Percentiles rank a stretch among this genome's conserved stretches.
Conservation (phyloP, 1,284 basidiomycete genomes). For the Mrakiaceae sp. region DNA sequence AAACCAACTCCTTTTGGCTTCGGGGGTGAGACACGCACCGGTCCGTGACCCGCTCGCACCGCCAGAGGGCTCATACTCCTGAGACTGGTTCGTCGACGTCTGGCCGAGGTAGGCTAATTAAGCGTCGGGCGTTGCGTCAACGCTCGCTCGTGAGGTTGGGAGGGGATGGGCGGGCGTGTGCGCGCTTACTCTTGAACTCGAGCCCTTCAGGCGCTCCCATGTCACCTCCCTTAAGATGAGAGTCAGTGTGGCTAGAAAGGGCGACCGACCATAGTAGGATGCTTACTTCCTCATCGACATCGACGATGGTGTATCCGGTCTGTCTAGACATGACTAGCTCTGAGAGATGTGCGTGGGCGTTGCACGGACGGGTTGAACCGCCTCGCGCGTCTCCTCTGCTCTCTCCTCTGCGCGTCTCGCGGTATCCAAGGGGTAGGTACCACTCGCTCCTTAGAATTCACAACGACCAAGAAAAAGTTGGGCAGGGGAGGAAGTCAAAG, state of each 20-base stretch:
- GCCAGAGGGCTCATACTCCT: slow-evolving; percentile 1
- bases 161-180: neutral
- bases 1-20: neutral
- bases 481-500: too few species aligned
- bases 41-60: neutral
- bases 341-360: neutral
- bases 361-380: neutral
- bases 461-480: too few species aligned
- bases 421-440: too few species aligned
- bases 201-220: slow-evolving; percentile 23
- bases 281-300: slow-evolving; percentile 13
- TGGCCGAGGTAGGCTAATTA: slow-evolving; percentile 4
- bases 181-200: slow-evolving; percentile 32
- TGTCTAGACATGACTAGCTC: slow-evolving; percentile 6
- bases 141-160: neutral
- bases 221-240: slow-evolving; percentile 14
- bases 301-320: slow-evolving; percentile 14
- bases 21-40: neutral
- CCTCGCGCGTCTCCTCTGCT: too few species aligned
- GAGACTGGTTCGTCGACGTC: slow-evolving; percentile 11
- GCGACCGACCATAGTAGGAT: neutral
- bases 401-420: too few species aligned
- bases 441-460: too few species aligned
- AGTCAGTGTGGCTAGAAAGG: neutral
- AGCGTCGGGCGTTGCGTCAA: neutral